These are phyloP conservation scores for Lentinula lateritia DNA, from an alignment of 768 basidiomycete species.

Conservation along the genomic window DNA sequence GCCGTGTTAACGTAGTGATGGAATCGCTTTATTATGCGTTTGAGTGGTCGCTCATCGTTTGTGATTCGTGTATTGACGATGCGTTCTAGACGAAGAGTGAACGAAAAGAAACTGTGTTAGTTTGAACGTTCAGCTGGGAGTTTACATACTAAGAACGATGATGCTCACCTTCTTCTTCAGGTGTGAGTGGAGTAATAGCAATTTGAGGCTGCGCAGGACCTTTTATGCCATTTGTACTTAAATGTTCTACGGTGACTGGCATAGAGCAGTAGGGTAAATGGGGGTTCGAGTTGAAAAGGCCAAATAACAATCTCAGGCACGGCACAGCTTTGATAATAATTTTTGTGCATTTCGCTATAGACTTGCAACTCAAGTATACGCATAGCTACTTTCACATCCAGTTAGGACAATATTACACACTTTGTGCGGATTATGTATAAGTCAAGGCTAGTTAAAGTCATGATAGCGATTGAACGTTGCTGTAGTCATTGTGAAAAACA, in stretches of 20 bases:
- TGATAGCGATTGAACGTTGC: too few relatives aligned
- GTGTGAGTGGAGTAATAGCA: constrained; percentile 39
- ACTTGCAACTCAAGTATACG: background rate
- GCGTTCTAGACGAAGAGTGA: constrained; percentile 43
- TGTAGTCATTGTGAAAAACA: too few relatives aligned
- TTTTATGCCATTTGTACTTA: background rate
- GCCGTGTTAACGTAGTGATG: constrained; percentile 63
- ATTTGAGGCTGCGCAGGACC: constrained; percentile 7
- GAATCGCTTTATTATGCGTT: constrained; percentile 78
- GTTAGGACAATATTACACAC: too few relatives aligned
- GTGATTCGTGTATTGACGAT: constrained; percentile 78
- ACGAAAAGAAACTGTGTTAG: constrained; percentile 6
- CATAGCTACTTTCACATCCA: too few relatives aligned
- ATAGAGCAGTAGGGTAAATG: background rate
- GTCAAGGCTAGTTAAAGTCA: too few relatives aligned
- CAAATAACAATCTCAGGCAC: background rate
- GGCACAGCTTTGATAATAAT: background rate
- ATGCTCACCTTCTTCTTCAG: constrained; percentile 58
- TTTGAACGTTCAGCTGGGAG: constrained; percentile 20
- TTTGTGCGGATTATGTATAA: too few relatives aligned
- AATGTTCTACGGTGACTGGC: background rate
- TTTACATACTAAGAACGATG: background rate
- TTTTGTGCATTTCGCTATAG: background rate
- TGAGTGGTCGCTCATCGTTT: constrained; percentile 75
- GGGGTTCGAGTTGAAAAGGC: too few relatives aligned